phyloP scores from a whole-genome alignment of 1,284 basidiomycete genomes.

The Trichosporon sp. region DNA sequence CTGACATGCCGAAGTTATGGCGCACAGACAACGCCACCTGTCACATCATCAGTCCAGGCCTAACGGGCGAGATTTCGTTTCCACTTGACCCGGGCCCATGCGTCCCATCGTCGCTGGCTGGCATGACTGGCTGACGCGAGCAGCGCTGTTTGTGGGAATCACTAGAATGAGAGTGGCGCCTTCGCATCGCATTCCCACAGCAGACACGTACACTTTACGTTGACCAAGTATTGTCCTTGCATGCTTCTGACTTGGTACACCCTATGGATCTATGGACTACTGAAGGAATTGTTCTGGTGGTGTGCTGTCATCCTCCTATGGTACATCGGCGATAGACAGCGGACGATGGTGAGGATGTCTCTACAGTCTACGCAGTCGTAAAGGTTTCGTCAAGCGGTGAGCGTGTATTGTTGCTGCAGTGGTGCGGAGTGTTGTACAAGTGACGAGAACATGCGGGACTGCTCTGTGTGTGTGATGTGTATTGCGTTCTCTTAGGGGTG shows the following conservation, averaged over 20 bases:
- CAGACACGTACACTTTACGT: neutral
- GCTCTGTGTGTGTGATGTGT: neutral
- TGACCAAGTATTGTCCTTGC: neutral
- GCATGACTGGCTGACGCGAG: too few species aligned
- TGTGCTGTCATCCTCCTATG: neutral
- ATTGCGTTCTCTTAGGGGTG: too few species aligned
- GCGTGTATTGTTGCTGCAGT: neutral
- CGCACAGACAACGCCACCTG: too few species aligned
- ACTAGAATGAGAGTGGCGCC: neutral
- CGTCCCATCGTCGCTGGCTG: too few species aligned
- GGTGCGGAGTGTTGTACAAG: neutral
- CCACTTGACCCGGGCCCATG: too few species aligned
- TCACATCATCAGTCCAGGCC: too few species aligned
- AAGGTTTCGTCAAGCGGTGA: neutral
- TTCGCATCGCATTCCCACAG: neutral
- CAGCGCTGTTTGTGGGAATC: neutral
- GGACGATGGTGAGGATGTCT: neutral
- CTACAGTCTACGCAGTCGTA: neutral
- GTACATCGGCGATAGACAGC: neutral
- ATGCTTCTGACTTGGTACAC: neutral
- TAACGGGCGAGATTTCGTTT: too few species aligned
- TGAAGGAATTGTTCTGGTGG: neutral
- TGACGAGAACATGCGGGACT: too few species aligned
- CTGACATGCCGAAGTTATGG: too few species aligned
- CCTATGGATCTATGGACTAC: neutral